Conservation (phyloP, 176 grass and related monocot species). For the Tuctoria greenei region DNA sequence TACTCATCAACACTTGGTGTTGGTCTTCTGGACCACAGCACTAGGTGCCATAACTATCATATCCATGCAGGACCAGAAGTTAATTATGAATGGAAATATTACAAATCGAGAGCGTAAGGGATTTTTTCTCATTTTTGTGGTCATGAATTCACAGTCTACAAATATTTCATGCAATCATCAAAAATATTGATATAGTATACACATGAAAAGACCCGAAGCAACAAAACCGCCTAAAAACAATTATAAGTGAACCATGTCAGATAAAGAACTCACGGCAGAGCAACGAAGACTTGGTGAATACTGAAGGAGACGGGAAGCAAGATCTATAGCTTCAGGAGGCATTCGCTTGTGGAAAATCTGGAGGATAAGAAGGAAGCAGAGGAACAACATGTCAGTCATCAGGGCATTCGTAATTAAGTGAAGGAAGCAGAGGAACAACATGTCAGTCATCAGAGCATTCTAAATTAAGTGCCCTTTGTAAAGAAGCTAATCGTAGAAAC, state of each 20-base stretch:
- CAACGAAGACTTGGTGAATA: constrained; percentile 86
- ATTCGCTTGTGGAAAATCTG: constrained; percentile 95
- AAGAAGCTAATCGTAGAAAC: background rate
- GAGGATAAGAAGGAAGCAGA: too few species aligned
- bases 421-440: too few species aligned
- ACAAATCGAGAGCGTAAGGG: background rate
- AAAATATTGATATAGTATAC: background rate
- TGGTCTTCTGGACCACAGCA: constrained; percentile 30
- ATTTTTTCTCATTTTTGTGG: background rate
- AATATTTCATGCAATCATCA: background rate
- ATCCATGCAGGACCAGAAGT: constrained; percentile 18
- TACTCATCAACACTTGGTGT: constrained; percentile 16
- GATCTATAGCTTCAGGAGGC: constrained; percentile 88
- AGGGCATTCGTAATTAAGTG: background rate
- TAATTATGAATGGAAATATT: background rate
- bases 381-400: background rate
- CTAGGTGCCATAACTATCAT: constrained; percentile 32
- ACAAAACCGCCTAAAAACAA: background rate
- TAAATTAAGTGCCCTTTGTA: background rate
- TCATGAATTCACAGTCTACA: background rate
- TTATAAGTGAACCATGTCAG: background rate
- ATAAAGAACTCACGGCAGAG: constrained; percentile 63
- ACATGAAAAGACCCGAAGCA: background rate
- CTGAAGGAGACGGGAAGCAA: constrained; percentile 85
- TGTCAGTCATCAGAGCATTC: background rate